Percentiles rank a stretch among this genome's conserved stretches.
phyloP scores from a whole-genome alignment of 1,284 basidiomycete species.

The Malassezia obtusa region DNA sequence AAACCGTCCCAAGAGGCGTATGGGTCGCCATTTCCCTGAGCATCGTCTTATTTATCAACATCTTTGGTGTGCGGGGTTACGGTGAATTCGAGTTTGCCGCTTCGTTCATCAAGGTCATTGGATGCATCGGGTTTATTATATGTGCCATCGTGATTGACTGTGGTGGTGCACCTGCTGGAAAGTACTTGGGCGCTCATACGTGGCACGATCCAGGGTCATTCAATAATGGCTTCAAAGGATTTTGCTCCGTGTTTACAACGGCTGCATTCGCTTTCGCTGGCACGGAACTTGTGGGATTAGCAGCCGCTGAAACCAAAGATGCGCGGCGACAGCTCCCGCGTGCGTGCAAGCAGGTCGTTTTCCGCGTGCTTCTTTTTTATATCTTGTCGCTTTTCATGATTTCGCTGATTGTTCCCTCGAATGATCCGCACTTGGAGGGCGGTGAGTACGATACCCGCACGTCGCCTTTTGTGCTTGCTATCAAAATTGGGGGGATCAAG shows the following conservation, averaged over 20 bases:
- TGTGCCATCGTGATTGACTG: slow-evolving; percentile 37
- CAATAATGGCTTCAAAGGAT: slow-evolving; percentile 26
- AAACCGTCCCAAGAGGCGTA: slow-evolving; percentile 25
- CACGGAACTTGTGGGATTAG: slow-evolving; percentile 76
- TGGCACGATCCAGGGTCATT: slow-evolving; percentile 10
- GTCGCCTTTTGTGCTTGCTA: slow-evolving; percentile 54
- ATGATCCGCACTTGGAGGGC: slow-evolving; percentile 26
- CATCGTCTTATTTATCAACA: slow-evolving; percentile 66
- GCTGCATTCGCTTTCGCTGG: slow-evolving; percentile 73
- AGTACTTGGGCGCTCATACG: slow-evolving; percentile 1
- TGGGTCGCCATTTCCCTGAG: slow-evolving; percentile 56
- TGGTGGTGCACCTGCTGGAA: slow-evolving; percentile 29
- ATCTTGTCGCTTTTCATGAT: slow-evolving; percentile 53
- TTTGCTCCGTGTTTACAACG: slow-evolving; percentile 45
- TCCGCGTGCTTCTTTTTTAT: slow-evolving; percentile 51
- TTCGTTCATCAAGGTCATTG: slow-evolving; percentile 42
- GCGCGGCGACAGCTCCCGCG: slow-evolving; percentile 45
- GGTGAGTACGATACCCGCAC: slow-evolving; percentile 46
- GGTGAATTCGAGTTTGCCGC: slow-evolving; percentile 51
- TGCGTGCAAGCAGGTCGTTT: slow-evolving; percentile 33
- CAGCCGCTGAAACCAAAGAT: slow-evolving; percentile 58
- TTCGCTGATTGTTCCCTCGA: slow-evolving; percentile 12
- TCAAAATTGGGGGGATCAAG: slow-evolving; percentile 49
- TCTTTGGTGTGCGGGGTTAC: slow-evolving; percentile 54
- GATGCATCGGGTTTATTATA: slow-evolving; percentile 42